Evolutionary conservation across 805 yeast species (phyloP), one percentile per base, ranked within the genome.

Genomic region (Nakazawaea ishiwadae): DNA sequence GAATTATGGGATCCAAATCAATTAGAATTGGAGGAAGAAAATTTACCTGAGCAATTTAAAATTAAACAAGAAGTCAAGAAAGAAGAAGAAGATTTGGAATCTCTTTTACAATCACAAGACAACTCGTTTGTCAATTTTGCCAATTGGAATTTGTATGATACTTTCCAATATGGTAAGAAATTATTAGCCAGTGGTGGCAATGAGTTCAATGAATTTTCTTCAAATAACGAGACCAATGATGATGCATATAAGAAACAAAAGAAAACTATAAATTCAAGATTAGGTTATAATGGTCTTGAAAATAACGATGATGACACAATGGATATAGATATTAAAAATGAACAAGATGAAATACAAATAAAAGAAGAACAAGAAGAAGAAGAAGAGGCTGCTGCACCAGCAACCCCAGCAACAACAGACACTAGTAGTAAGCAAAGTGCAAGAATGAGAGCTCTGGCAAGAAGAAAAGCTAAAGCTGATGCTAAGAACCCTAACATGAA

Each of bases 361-460:
- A 40, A 42, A 17, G 37, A 39, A 23, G 37, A 34, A 26, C 29
- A 41, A 35, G 48, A 47, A 14, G 60, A 51, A 44, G 48, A 28
- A 9, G 16, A 12, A 4, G 15, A 12, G 16, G 8, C 14, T 12
- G 14, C 31, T 10, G 34, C 44, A 44, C 27, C 40, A 38, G 30
- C 21, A 37, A 35, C 28, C 14, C 16, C 30, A 20, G 5, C 35
- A 20, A 12, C n/a, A n/a, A 16, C 26, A 39, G 46, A 39, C 11
- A 26, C 14, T 3, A 17, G 26, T 15, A 47, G 48, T 4, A 49
- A 53, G 28, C 75, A 69, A 31, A 81, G 84, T 37, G 90, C 95
- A 0, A 77, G 97, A 58, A 75, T 89, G 71, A 76, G 87, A 47
- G 98, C 96, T 1, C 79, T 91, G 86, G 96, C 96, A n/a, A 84